Evolutionary conservation across 306 rosid genomes (phyloP).

Genomic region (Cyamopsis tetragonoloba): DNA sequence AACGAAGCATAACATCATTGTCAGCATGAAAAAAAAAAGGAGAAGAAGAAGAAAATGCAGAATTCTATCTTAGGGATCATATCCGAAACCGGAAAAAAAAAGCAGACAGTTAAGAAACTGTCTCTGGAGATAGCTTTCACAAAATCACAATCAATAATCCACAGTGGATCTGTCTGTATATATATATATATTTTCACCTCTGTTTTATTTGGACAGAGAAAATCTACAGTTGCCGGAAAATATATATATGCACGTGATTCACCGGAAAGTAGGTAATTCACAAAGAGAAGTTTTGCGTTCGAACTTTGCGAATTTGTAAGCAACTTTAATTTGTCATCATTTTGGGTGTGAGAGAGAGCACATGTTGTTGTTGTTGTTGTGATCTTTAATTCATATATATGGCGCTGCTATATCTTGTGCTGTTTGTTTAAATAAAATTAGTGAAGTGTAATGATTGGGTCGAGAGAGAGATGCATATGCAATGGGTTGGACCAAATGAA

Average conservation of each 20-base stretch:
- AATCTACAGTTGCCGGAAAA: not conserved
- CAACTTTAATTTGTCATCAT: not conserved
- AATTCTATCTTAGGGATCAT: not conserved
- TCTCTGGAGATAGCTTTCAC: not conserved
- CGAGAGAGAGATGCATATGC: not conserved
- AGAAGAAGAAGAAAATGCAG: not conserved
- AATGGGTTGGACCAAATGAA: slow-evolving; percentile 17
- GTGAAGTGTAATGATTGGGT: slow-evolving; percentile 14
- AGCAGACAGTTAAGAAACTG: not conserved
- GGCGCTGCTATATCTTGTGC: not conserved
- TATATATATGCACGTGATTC: no score
- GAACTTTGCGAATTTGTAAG: not conserved
- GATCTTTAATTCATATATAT: not conserved
- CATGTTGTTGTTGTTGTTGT: no score
- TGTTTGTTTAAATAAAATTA: not conserved
- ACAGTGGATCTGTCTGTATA: not conserved
- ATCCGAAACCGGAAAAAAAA: not conserved
- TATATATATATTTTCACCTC: not conserved
- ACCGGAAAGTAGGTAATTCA: not conserved
- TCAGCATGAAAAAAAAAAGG: no score
- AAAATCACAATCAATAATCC: no score
- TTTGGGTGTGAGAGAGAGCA: no score
- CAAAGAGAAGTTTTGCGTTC: not conserved
- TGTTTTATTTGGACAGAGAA: not conserved
- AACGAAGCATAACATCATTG: not conserved